Percentiles rank a stretch among this genome's conserved stretches.
These are phyloP conservation scores for Agrocybe chaxingu DNA, from an alignment of 768 basidiomycete genomes.

Conservation along the genomic window DNA sequence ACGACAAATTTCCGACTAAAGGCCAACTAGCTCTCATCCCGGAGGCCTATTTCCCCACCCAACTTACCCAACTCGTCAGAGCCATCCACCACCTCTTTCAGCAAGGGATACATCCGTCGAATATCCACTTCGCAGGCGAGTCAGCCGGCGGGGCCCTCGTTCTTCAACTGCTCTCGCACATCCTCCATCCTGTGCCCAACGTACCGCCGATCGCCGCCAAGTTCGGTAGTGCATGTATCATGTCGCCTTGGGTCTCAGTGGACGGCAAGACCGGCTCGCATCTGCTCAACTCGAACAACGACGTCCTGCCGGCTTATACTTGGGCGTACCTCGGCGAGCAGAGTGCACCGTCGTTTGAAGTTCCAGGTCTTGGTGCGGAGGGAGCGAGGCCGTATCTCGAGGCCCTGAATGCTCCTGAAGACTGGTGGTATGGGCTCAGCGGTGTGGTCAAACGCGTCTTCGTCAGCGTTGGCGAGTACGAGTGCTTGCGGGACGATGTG, in stretches of 20 bases:
- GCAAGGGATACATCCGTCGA: slow-evolving; percentile 18
- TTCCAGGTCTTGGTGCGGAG: slow-evolving; percentile 2
- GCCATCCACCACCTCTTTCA: slow-evolving; percentile 26
- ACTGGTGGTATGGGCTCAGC: slow-evolving; percentile 28
- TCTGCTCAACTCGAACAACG: slow-evolving; percentile 17
- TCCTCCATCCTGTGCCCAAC: slow-evolving; percentile 26
- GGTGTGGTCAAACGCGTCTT: slow-evolving; percentile 26
- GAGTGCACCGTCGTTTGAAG: slow-evolving; percentile 17
- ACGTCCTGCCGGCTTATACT: slow-evolving; percentile 14
- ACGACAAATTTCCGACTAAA: not conserved
- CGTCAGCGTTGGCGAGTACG: slow-evolving; percentile 33
- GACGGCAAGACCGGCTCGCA: slow-evolving; percentile 17
- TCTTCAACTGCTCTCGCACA: slow-evolving; percentile 26
- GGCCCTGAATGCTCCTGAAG: slow-evolving; percentile 22
- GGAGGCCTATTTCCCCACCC: slow-evolving; percentile 27
- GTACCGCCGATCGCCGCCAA: slow-evolving; percentile 8
- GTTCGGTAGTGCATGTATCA: slow-evolving; percentile 24
- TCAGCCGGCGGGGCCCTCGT: slow-evolving; percentile 32
- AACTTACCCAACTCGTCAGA: slow-evolving; percentile 22
- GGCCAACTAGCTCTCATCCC: slow-evolving; percentile 22
- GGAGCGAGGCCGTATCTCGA: slow-evolving; percentile 22
- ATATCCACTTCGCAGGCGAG: slow-evolving; percentile 29
- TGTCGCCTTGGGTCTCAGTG: slow-evolving; percentile 25
- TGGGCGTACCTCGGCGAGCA: slow-evolving; percentile 13
- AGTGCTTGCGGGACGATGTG: slow-evolving; percentile 32